Base-by-base conservation (phyloP, 2,329 filamentous ascomycete genomes). In the Diaporthe longicolla region DNA sequence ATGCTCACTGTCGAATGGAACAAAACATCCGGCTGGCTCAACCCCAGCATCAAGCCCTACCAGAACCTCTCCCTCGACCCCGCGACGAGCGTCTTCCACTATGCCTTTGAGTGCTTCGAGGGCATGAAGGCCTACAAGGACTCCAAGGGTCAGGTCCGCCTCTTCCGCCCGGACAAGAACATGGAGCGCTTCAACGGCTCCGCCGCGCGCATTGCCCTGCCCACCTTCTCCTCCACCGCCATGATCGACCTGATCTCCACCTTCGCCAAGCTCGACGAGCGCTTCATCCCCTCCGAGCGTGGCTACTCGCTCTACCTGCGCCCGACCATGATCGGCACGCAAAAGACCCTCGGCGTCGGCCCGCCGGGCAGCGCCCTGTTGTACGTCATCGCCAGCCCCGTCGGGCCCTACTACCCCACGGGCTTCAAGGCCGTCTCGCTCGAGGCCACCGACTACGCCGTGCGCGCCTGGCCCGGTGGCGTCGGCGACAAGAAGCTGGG, bases 111-210 rank as follows among this genome's bases (percentile, higher is more conserved):
- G 84, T 97, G 94, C 83, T 99, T 99, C 85, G 97, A 99, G 87
- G 97, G 97, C 79, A 98, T 98, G 95, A 99, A 99, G 88, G 97
- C 97, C 75, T 99, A 99, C 89, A 97, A 96, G 85, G 95, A 97
- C 86, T 91, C 89, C 80, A 82, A 90, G 57, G 94, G 94, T 79
- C 86, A 92, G 74, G 90, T 98, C 78, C 92, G 96, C 72, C 88
- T 99, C 71, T 99, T 99, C 89, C 91, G 97, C 45, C 97, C 97
- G 2, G 93, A 97, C 83, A 97, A 91, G 89, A 99, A 99, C 88
- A 98, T 98, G 96, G 92, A 89, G 77, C 93, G 97, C 75, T 86
- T 99, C 84, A 99, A 98, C 88, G 94, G 93, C 84, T 98, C 95
- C 3, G 91, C 94, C 65, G 91, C 94, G 52, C 94, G 97, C 77